Evolutionary conservation across 2,329 filamentous ascomycete genomes (phyloP), one percentile per base, ranked within the genome.

Genomic region (Stagonosporopsis rhizophila): DNA sequence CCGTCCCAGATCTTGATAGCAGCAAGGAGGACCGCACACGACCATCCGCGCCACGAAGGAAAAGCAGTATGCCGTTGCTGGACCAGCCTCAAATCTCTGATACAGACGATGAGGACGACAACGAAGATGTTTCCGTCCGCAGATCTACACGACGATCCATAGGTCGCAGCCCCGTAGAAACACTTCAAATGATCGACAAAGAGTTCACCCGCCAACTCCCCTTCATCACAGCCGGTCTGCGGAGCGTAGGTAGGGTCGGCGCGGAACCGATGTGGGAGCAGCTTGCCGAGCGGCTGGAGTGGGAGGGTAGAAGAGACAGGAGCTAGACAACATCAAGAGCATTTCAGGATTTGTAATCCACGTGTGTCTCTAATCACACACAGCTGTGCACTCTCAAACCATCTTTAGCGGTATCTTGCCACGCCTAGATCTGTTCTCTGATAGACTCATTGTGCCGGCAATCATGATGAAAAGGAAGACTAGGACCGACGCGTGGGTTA

Each of bases 261-360:
- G 86, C 86, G 25, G 87, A 91, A 76, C 82, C 68, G 69, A 84
- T 88, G 71, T 94, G 92, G 89, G 91, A 95, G 75, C 86, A 89
- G 57, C 73, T 96, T 58, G 91, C 90, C 0, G 91, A 96, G 74
- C 90, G 89, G 79, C 75, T 96, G 40, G 89, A 93, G 65, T 81
- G 81, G 68, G 78, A 69, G 46, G 61, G 57, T 34, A 61, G 50
- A 44, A 60, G 48, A 27, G 57, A 61, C 7, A 23, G 44, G 32
- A 20, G 42, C 7, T 54, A 12, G 6, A 20, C 5, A 14, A 3
- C 3, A 22, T 11, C 17, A 19, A 35, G 2, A 2, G 17, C 7
- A n/a, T 8, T 19, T 35, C 5, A n/a, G 12, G 3, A 7, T n/a
- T 35, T 6, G 19, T 6, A 7, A 19, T 19, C 15, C 6, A 35